These are phyloP conservation scores for Schwanniomyces yamadae DNA, from an alignment of 805 yeast genomes.

Conservation along the genomic window DNA sequence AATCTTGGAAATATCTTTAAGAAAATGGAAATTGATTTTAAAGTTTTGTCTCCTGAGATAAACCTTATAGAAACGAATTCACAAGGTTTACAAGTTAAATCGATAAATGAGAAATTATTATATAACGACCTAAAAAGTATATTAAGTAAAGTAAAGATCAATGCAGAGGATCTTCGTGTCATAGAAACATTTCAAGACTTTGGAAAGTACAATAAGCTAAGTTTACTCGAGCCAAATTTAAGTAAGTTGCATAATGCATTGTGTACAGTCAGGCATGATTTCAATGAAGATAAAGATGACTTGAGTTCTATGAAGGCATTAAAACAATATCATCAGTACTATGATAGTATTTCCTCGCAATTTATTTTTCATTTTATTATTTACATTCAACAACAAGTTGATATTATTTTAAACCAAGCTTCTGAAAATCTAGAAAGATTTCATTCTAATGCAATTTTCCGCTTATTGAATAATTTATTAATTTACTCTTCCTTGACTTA, in stretches of 20 bases:
- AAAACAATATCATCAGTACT: constrained; percentile 59
- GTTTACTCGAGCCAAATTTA: constrained; percentile 53
- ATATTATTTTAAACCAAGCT: constrained; percentile 39
- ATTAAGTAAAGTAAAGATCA: constrained; percentile 67
- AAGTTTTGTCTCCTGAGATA: constrained; percentile 59
- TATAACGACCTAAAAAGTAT: constrained; percentile 70
- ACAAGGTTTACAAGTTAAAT: constrained; percentile 78
- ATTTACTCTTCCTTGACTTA: constrained; percentile 34
- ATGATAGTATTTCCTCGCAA: constrained; percentile 52
- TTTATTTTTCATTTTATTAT: constrained; percentile 49
- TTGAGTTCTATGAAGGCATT: constrained; percentile 71
- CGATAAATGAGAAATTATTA: constrained; percentile 75
- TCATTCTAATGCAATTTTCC: constrained; percentile 19
- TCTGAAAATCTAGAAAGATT: constrained; percentile 26
- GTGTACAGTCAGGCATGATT: constrained; percentile 52
- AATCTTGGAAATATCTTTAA: constrained; percentile 37
- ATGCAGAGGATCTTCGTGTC: constrained; percentile 49
- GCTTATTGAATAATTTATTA: constrained; percentile 26
- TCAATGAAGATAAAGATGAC: constrained; percentile 39
- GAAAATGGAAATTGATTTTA: constrained; percentile 40
- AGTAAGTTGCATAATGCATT: constrained; percentile 62
- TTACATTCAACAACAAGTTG: constrained; percentile 37
- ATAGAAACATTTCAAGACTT: constrained; percentile 51
- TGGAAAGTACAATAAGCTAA: constrained; percentile 43
- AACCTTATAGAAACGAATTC: constrained; percentile 70